Conservation (phyloP, 2,329 filamentous ascomycete genomes). For the Hymenoscyphus repandus region DNA sequence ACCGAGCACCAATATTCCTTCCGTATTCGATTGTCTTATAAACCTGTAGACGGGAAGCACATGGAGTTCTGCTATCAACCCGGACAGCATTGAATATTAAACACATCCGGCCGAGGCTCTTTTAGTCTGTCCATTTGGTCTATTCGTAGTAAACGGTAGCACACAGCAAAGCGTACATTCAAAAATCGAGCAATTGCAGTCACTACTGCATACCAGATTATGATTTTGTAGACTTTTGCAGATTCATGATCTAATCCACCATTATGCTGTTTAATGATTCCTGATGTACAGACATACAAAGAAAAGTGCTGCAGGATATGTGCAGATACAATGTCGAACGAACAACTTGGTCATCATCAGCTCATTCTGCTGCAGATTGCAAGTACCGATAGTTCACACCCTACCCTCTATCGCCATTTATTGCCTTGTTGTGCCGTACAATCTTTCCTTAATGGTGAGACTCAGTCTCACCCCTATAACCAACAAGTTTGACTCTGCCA, state of each 20-base stretch:
- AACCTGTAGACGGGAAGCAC: too few species aligned
- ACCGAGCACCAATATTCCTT: too few species aligned
- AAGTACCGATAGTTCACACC: constrained; percentile 4
- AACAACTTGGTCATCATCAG: constrained; percentile 2
- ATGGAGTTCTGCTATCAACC: too few species aligned
- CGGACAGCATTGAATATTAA: too few species aligned
- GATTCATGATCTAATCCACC: constrained; percentile 15
- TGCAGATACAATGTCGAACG: constrained; percentile 16
- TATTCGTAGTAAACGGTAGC: too few species aligned
- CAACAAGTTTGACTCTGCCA: constrained; percentile 89
- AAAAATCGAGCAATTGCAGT: not conserved
- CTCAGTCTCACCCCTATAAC: constrained; percentile 70
- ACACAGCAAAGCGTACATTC: too few species aligned
- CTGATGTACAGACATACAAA: constrained; percentile 26
- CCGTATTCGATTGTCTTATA: too few species aligned
- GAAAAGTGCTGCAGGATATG: constrained; percentile 20
- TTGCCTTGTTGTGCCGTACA: not conserved
- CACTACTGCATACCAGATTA: not conserved
- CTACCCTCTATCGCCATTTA: constrained; percentile 9
- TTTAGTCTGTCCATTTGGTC: too few species aligned
- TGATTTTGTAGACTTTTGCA: not conserved
- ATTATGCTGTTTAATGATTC: constrained; percentile 25
- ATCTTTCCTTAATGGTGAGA: constrained; percentile 46
- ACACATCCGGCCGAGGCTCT: too few species aligned
- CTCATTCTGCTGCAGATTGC: constrained; percentile 3